These are phyloP conservation scores for Takashimella koratensis DNA, from an alignment of 1,284 basidiomycete genomes.

Conservation along the genomic window DNA sequence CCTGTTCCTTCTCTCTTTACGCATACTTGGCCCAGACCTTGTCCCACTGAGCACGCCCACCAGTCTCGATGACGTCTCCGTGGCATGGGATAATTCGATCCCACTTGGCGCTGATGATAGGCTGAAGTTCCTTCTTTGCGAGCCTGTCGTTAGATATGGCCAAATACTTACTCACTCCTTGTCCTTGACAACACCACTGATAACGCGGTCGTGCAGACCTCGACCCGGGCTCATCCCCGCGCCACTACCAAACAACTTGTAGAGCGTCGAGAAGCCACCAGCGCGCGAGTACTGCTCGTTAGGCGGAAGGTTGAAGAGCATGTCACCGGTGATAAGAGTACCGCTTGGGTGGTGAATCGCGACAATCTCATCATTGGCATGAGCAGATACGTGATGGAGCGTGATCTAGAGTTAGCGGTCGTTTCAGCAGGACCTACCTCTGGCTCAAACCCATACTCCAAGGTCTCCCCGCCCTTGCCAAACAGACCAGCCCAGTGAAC, in stretches of 20 bases:
- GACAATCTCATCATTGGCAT: conserved; percentile 81
- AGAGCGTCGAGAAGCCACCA: conserved; percentile 52
- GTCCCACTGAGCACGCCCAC: conserved; percentile 67
- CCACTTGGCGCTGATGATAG: conserved; percentile 58
- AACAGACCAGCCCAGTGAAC: conserved; percentile 50
- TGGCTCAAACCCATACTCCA: conserved; percentile 72
- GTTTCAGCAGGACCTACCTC: conserved; percentile 56
- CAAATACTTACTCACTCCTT: conserved; percentile 56
- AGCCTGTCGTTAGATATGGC: conserved; percentile 14
- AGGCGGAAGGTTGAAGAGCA: conserved; percentile 83
- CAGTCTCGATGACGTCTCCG: conserved; percentile 74
- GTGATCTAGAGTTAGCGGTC: conserved; percentile 29
- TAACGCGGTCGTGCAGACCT: conserved; percentile 58
- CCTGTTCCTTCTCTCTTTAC: too few species aligned
- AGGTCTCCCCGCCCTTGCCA: conserved; percentile 41
- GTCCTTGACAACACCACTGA: conserved; percentile 56
- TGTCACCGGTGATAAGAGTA: conserved; percentile 79
- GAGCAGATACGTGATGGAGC: conserved; percentile 69
- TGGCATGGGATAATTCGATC: conserved; percentile 88
- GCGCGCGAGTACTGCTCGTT: conserved; percentile 70
- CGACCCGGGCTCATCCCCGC: conserved; percentile 58
- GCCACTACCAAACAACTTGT: conserved; percentile 27
- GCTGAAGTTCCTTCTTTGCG: conserved; percentile 30
- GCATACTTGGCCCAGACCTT: conserved; percentile 27
- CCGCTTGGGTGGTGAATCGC: conserved; percentile 77